Percentiles rank a stretch among this genome's conserved stretches.
These are phyloP conservation scores for Hawksworthiomyces lignivorus DNA, from an alignment of 2,329 filamentous ascomycete species.

Conservation along the genomic window DNA sequence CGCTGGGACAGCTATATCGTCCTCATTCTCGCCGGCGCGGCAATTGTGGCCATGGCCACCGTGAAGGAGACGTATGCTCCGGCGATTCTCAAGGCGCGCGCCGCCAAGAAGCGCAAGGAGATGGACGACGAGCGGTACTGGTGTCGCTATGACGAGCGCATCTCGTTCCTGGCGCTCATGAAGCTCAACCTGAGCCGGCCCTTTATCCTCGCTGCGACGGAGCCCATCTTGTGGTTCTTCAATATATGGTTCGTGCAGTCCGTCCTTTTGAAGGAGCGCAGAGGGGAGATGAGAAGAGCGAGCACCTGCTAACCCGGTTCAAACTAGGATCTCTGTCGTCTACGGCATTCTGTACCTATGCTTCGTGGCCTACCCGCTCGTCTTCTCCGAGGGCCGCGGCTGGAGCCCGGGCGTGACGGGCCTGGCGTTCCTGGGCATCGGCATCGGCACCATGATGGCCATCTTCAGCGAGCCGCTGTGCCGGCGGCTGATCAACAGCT, in stretches of 20 bases:
- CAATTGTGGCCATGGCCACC: conserved; percentile 49
- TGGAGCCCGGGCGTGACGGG: conserved; percentile 70
- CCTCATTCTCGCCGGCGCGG: conserved; percentile 61
- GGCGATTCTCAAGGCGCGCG: conserved; percentile 59
- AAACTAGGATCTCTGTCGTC: conserved; percentile 75
- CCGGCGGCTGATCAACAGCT: conserved; percentile 68
- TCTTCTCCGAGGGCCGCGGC: conserved; percentile 66
- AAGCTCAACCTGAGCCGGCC: conserved; percentile 71
- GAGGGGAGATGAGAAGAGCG: too few relatives aligned
- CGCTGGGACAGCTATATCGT: conserved; percentile 80
- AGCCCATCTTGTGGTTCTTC: conserved; percentile 73
- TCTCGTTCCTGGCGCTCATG: conserved; percentile 57
- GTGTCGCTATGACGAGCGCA: conserved; percentile 69
- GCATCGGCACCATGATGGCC: conserved; percentile 54
- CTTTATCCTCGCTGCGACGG: conserved; percentile 67
- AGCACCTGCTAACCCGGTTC: too few relatives aligned
- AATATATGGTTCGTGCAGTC: too few relatives aligned
- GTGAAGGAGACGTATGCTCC: conserved; percentile 73
- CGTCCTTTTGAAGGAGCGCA: too few relatives aligned
- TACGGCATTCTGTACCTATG: conserved; percentile 81
- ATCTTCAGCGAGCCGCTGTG: conserved; percentile 63
- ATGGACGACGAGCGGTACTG: conserved; percentile 67
- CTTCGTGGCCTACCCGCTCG: conserved; percentile 83
- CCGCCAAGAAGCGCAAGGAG: conserved; percentile 55
- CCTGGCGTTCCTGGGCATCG: conserved; percentile 67